phyloP scores from a whole-genome alignment of 1,284 basidiomycete genomes.

The Trametes versicolor region DNA sequence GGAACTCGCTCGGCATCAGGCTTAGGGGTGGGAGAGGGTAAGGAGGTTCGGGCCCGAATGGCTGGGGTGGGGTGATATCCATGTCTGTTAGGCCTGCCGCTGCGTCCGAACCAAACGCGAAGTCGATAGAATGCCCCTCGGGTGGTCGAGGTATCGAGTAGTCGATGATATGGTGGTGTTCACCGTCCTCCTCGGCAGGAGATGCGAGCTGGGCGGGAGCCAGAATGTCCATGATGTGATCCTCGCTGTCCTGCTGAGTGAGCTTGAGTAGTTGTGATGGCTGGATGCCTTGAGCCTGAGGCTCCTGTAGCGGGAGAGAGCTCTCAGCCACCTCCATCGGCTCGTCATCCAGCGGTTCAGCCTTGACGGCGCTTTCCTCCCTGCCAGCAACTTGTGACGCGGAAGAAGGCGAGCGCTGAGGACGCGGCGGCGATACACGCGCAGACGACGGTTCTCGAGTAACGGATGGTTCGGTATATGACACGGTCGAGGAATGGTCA shows the following conservation, averaged over 20 bases:
- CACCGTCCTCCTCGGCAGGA: constrained; percentile 13
- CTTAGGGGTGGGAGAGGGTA: constrained; percentile 73
- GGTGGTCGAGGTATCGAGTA: constrained; percentile 30
- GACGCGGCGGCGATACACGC: constrained; percentile 21
- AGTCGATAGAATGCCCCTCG: constrained; percentile 6
- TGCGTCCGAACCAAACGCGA: constrained; percentile 16
- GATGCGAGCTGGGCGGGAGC: constrained; percentile 19
- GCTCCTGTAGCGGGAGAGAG: constrained; percentile 7
- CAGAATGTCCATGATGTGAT: constrained; percentile 30
- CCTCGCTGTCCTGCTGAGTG: constrained; percentile 25
- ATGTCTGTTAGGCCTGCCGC: constrained; percentile 38
- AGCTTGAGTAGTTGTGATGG: constrained; percentile 12
- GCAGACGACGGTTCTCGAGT: constrained; percentile 21
- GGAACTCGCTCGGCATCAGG: constrained; percentile 69
- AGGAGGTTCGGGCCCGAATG: constrained; percentile 45
- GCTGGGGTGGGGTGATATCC: constrained; percentile 15
- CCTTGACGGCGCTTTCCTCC: constrained; percentile 22
- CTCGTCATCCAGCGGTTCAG: constrained; percentile 31
- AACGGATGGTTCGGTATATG: constrained; percentile 6
- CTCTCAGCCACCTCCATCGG: constrained; percentile 25
- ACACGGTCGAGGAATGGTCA: constrained; percentile 20
- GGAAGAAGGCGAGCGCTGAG: constrained; percentile 20
- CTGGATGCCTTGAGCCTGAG: neutral
- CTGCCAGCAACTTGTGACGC: neutral
- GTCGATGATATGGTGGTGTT: constrained; percentile 8